Base-by-base conservation (phyloP, 176 grass and related monocot species). In the Aegilops umbellulata region DNA sequence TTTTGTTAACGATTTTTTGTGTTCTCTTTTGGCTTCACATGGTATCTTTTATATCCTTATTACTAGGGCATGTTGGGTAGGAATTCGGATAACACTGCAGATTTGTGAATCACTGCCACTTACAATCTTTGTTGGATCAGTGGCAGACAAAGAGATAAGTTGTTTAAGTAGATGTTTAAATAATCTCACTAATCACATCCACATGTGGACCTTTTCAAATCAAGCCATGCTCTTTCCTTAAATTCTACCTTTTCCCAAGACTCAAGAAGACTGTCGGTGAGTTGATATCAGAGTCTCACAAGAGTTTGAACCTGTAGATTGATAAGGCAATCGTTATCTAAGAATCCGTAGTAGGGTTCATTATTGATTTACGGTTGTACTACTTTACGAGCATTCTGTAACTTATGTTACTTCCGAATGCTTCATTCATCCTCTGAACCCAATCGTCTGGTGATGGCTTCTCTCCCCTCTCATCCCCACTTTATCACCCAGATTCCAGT, bases 1-100 rank as follows among this genome's bases (percentile, higher is more conserved):
- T 63, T 64, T 57, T 65, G 36, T 83, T 80, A 65, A 76, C 71
- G 46, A 19, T 78, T 77, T 29, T 69, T 4, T 74, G 70, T 80
- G 26, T 71, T 73, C 34, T 36, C 42, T 88, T 80, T 8, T 27
- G 24, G 16, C 34, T 85, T 72, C 79, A 78, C 83, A 24, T 12
- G 49, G 51, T 84, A 86, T 79, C 2, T 53, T 36, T 78, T 10
- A 22, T 70, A 38, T 74, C 23, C 34, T 24, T 74, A 61, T 24
- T 74, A 61, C 69, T 61, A 74, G 68, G n/a, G 10, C 11, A 29
- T 44, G 5, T 38, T 17, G 4, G 66, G 30, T 71, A 60, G 32
- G 47, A 41, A 38, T 10, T 73, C 67, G 20, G 67, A 9, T 79
- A 13, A 8, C 46, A 3, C 3, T 62, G 25, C 70, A 41, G 65